These are phyloP conservation scores for Aspergillus terreus DNA, from an alignment of 2,329 filamentous ascomycete species.

Conservation along the genomic window DNA sequence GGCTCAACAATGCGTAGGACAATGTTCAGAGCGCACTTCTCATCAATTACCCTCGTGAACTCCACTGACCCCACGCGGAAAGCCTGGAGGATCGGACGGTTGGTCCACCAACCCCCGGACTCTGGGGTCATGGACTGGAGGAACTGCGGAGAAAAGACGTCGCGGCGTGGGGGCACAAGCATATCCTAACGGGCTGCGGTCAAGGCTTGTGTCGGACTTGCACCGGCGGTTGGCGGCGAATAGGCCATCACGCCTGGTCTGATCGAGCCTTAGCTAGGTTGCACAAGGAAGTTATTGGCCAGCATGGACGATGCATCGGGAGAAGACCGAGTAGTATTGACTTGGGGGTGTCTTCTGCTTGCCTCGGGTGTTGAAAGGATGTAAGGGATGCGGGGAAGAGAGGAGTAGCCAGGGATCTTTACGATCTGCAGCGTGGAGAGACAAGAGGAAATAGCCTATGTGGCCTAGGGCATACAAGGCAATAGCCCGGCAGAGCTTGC, in stretches of 20 bases:
- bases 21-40: background rate
- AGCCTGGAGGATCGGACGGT: background rate
- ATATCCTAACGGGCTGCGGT: background rate
- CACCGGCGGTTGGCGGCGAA: background rate
- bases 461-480: background rate
- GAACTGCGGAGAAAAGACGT: background rate
- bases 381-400: background rate
- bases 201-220: background rate
- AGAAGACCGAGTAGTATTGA: background rate
- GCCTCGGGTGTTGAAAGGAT: background rate
- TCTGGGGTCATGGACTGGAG: background rate
- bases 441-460: background rate
- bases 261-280: background rate
- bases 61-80: background rate
- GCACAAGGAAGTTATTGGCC: background rate
- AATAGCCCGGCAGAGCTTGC: background rate
- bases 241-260: background rate
- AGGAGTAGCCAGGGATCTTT: background rate
- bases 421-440: background rate
- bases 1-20: background rate
- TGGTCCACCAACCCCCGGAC: background rate
- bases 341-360: no score
- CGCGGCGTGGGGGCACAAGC: background rate
- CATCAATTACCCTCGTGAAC: background rate
- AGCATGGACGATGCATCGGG: background rate